Percentiles rank a stretch among this genome's conserved stretches.
These are phyloP conservation scores for Pachysandra terminalis DNA, from an alignment of 164 flowering plant genomes.

Conservation along the genomic window DNA sequence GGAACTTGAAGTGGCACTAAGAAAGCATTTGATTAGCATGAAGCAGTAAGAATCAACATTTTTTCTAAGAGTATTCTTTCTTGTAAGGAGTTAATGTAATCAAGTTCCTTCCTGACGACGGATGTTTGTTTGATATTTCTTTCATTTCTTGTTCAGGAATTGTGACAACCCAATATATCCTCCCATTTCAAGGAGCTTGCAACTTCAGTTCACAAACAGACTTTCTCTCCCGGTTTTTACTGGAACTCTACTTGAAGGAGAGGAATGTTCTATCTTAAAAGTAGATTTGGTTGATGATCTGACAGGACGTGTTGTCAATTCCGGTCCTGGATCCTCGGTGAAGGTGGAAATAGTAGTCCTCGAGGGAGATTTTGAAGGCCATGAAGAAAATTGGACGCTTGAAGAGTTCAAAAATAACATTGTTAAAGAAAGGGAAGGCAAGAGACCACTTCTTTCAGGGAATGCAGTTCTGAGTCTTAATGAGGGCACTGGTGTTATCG, in stretches of 20 bases:
- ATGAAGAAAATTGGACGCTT: slow-evolving; percentile 37
- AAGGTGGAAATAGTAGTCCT: slow-evolving; percentile 53
- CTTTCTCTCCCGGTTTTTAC: slow-evolving; percentile 80
- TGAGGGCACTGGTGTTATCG: slow-evolving; percentile 57
- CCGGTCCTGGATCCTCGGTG: slow-evolving; percentile 37
- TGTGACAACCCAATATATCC: slow-evolving; percentile 38
- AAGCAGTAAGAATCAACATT: slow-evolving; percentile 21
- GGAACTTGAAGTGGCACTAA: slow-evolving; percentile 31
- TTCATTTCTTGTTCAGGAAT: slow-evolving; percentile 36
- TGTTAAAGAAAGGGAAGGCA: slow-evolving; percentile 50
- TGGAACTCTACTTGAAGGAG: slow-evolving; percentile 76
- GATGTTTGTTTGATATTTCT: slow-evolving; percentile 6
- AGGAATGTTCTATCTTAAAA: slow-evolving; percentile 39
- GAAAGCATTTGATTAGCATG: slow-evolving; percentile 21
- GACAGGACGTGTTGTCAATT: slow-evolving; percentile 31
- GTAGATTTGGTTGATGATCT: slow-evolving; percentile 52
- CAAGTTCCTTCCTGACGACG: not conserved
- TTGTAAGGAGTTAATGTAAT: not conserved
- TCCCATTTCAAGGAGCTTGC: slow-evolving; percentile 51
- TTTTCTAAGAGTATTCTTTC: not conserved
- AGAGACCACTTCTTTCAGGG: slow-evolving; percentile 50
- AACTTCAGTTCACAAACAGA: slow-evolving; percentile 47
- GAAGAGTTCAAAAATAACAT: slow-evolving; percentile 42
- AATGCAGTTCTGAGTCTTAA: slow-evolving; percentile 47
- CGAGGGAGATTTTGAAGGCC: slow-evolving; percentile 54